These are phyloP conservation scores for Talaromyces sp. DNA, from an alignment of 2,329 filamentous ascomycete genomes.

Conservation along the genomic window DNA sequence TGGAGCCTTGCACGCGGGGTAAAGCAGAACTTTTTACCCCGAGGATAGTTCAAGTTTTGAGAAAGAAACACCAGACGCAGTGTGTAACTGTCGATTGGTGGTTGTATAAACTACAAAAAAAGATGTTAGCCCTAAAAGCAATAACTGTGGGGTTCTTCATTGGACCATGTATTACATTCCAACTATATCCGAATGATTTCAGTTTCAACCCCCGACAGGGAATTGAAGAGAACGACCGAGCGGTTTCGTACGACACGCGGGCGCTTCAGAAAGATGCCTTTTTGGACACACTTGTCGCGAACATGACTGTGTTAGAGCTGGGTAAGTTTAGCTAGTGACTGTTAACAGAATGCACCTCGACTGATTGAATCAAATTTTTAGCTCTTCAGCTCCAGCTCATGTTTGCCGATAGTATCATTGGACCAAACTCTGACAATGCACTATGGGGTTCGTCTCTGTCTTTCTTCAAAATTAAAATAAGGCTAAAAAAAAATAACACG, in stretches of 20 bases:
- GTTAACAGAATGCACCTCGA: not conserved
- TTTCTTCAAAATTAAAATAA: not conserved
- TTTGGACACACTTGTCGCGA: not conserved
- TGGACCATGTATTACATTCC: not conserved
- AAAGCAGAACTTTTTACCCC: not conserved
- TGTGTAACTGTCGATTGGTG: not conserved
- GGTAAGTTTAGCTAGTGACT: not conserved
- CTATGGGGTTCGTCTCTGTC: slow-evolving; percentile 28
- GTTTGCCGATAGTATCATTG: slow-evolving; percentile 41
- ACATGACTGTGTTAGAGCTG: not conserved
- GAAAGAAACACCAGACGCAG: not conserved
- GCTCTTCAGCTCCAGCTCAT: slow-evolving; percentile 43
- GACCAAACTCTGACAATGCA: slow-evolving; percentile 33
- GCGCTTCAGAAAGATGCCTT: not conserved
- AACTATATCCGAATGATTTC: not conserved
- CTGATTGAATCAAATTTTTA: slow-evolving; percentile 2
- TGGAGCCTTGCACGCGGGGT: not conserved
- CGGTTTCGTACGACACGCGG: not conserved
- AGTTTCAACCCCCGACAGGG: not conserved
- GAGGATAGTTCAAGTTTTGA: not conserved
- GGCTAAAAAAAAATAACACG: not conserved
- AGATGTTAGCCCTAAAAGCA: not conserved
- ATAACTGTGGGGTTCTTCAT: not conserved
- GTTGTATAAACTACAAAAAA: not conserved
- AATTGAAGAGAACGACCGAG: not conserved